Percentiles rank a stretch among this genome's conserved stretches.
Conservation (phyloP, 1,139 yeast genomes). For the Zygotorulaspora mrakii region DNA sequence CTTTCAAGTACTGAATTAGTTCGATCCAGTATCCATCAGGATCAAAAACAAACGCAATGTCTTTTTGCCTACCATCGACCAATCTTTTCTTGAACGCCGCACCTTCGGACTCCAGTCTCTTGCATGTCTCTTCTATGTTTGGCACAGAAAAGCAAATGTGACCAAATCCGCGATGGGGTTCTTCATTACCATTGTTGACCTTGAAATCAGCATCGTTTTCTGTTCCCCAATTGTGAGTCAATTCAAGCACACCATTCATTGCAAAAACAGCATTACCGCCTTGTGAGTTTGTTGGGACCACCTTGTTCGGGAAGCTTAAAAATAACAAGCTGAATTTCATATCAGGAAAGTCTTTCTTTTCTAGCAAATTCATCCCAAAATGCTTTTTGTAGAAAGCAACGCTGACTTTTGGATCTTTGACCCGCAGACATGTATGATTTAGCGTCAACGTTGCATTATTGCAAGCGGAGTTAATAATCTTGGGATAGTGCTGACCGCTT, state of each 20-base stretch:
- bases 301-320: conserved; percentile 53
- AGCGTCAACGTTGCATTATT: conserved; percentile 36
- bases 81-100: conserved; percentile 79
- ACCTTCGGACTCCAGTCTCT: conserved; percentile 49
- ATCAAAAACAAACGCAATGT: conserved; percentile 90
- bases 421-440: conserved; percentile 73
- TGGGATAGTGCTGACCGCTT: conserved; percentile 17
- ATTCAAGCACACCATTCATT: conserved; percentile 76
- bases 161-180: conserved; percentile 87
- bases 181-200: conserved; percentile 76
- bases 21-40: conserved; percentile 98
- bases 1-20: conserved; percentile 57
- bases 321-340: conserved; percentile 63
- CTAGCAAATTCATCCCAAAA: conserved; percentile 69
- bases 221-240: conserved; percentile 76
- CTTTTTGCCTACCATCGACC: conserved; percentile 84
- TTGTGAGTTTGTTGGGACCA: conserved; percentile 47
- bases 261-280: conserved; percentile 38
- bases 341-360: conserved; percentile 51
- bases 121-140: conserved; percentile 63
- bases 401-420: conserved; percentile 75
- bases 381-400: conserved; percentile 67
- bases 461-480: conserved; percentile 23
- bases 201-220: conserved; percentile 57
- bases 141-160: conserved; percentile 88